Conservation (phyloP, 148 eudicot genomes). For the Rhododendron vialii region DNA sequence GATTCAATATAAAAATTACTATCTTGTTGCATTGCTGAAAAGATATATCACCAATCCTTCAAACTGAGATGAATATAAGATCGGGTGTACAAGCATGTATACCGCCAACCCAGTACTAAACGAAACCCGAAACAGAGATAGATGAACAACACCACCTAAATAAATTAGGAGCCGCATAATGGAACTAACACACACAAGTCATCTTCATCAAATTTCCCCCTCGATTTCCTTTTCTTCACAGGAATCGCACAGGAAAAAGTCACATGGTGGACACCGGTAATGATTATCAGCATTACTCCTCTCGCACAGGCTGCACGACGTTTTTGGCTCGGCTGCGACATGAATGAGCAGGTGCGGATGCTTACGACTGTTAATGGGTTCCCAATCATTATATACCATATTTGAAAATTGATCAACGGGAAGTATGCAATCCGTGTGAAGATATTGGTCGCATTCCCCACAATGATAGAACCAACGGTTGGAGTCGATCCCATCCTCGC, state of each 20-base stretch:
- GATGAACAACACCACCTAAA: neutral
- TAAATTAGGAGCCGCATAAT: neutral
- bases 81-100: no score
- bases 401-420: neutral
- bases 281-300: neutral
- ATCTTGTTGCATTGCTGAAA: no score
- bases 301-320: neutral
- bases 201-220: neutral
- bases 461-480: no score
- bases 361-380: neutral
- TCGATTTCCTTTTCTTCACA: neutral
- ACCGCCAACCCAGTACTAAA: no score
- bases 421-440: neutral
- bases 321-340: fast-evolving
- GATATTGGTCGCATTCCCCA: neutral
- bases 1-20: no score
- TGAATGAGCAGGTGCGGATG: neutral
- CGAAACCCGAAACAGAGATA: neutral
- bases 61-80: no score
- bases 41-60: no score
- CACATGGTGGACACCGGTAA: neutral
- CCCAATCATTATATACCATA: neutral
- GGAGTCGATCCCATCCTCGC: no score
- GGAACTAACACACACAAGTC: neutral
- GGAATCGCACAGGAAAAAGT: neutral